Base-by-base conservation (phyloP, 2,329 filamentous ascomycete species). In the Aspergillus fischeri region DNA sequence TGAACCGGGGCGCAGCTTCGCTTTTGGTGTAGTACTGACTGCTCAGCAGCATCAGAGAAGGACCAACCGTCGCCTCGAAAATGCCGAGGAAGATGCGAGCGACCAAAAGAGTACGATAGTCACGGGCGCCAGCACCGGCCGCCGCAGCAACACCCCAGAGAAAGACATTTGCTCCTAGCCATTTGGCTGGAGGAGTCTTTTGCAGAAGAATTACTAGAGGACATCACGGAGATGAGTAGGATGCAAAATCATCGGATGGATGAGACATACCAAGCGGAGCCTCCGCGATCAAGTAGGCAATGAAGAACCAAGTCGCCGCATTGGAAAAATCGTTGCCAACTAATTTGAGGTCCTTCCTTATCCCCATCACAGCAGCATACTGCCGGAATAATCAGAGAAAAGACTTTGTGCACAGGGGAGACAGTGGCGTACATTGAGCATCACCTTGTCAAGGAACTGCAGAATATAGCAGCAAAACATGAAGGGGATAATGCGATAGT, bases 351-450 rank as follows among this genome's bases (percentile, higher is more conserved):
- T 86, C 83, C 52, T 78, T 70, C 24, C 71, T 75, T 7, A 89
- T 68, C 3, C 85, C 84, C 86, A 88, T 89, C 52, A 89, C 84
- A 58, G 82, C 83, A 20, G 84, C 84, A 65, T 88, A 88, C 80
- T 86, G 67, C 17, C 17, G 3, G 17, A 17, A 28, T 24, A 8
- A n/a, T 20, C 27, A 17, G 4, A 8, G 8, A 11, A 1, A 17
- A 4, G 0, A 1, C 5, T 14, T 3, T 41, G 17, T 21, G n/a
- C 8, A 3, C 8, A 21, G 20, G 20, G 11, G n/a, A 47, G 35
- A 4, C 6, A 2, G 4, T 28, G 20, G 51, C 52, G 55, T 48
- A 85, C 83, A 64, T 87, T 87, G 48, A 86, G 78, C 28, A 84
- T 79, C 58, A 86, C 81, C 71, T 87, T 87, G 74, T 87, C 85